These are phyloP conservation scores for Paratrimastix pyriformis DNA, from an alignment of 78 protist genomes.

Conservation along the genomic window DNA sequence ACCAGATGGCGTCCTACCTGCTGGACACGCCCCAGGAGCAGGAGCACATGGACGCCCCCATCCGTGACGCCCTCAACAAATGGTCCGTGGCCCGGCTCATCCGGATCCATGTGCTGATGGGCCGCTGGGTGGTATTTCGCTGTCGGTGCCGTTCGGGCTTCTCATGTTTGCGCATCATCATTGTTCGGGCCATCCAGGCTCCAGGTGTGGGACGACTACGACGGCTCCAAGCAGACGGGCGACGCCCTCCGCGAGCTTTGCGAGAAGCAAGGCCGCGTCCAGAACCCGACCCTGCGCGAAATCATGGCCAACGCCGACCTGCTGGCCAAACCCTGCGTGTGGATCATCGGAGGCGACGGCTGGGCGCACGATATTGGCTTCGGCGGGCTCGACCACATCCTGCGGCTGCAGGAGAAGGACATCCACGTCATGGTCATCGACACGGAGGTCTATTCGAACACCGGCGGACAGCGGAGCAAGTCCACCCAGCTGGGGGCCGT, in stretches of 20 bases:
- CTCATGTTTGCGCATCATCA: too few relatives aligned
- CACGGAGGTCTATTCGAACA: slow-evolving; percentile 57
- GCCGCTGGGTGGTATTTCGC: too few relatives aligned
- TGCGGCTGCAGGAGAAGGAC: slow-evolving; percentile 60
- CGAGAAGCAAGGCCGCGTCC: background rate
- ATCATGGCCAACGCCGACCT: background rate
- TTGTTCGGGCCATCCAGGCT: too few relatives aligned
- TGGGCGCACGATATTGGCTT: slow-evolving; percentile 70
- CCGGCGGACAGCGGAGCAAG: slow-evolving; percentile 54
- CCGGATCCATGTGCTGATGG: background rate
- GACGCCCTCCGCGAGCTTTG: too few relatives aligned
- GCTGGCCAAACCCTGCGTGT: slow-evolving; percentile 24
- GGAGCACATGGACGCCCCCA: background rate
- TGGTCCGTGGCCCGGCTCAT: background rate
- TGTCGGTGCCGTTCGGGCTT: too few relatives aligned
- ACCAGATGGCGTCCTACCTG: background rate
- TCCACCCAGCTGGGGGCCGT: slow-evolving; percentile 36
- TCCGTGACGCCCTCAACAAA: background rate
- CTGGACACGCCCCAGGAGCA: background rate
- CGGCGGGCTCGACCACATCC: slow-evolving; percentile 68
- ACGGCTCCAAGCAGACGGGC: too few relatives aligned
- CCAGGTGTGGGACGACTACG: too few relatives aligned
- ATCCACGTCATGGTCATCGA: slow-evolving; percentile 59
- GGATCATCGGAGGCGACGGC: slow-evolving; percentile 71
- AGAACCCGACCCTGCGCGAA: background rate